Base-by-base conservation (phyloP, 495 filamentous ascomycete species). In the Recurvomyces mirabilis region DNA sequence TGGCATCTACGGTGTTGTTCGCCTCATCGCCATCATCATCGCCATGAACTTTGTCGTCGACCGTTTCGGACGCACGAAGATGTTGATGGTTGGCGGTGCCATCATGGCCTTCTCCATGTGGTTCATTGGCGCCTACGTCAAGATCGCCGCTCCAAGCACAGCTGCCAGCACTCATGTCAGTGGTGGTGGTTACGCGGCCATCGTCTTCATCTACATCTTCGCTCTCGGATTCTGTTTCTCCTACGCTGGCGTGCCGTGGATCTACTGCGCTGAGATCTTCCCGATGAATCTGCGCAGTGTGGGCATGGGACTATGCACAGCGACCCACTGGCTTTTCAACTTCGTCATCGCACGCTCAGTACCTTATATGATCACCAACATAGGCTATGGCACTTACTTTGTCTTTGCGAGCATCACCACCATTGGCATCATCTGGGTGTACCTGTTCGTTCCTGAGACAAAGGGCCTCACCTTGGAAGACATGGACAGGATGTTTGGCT, bases 271-370 rank as follows among this genome's bases (percentile, higher is more conserved):
- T 20, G 26, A 29, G 26, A 29, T 29, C n/a, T 29, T 29, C n/a
- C 26, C 26, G n/a, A 29, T 29, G 26, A n/a, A 29, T n/a, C 26
- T 29, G 7, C 26, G 26, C 26, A 7, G 7, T 29, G n/a, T n/a
- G 7, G 26, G 26, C 7, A 29, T 29, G 26, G 26, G 7, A 7
- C 26, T 29, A 7, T 29, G 26, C n/a, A 18, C 37, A 9, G 18
- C 12, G 10, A 23, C 20, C 11, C 37, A 39, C 6, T 39, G 37
- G 37, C 37, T 73, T 13, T 84, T 82, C 65, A 85, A 85, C 68
- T 84, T 82, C 44, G 82, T 81, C 0, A 69, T 86, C 10, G 73
- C 74, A 12, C 83, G 79, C 59, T 85, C 86, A 45, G 78, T 82
- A 3, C 82, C 82, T 2, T 74, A 78, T 0, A 73, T 78, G 1